These are phyloP conservation scores for Chrysosporium keratinophilum DNA, from an alignment of 2,329 filamentous ascomycete genomes.

Conservation along the genomic window DNA sequence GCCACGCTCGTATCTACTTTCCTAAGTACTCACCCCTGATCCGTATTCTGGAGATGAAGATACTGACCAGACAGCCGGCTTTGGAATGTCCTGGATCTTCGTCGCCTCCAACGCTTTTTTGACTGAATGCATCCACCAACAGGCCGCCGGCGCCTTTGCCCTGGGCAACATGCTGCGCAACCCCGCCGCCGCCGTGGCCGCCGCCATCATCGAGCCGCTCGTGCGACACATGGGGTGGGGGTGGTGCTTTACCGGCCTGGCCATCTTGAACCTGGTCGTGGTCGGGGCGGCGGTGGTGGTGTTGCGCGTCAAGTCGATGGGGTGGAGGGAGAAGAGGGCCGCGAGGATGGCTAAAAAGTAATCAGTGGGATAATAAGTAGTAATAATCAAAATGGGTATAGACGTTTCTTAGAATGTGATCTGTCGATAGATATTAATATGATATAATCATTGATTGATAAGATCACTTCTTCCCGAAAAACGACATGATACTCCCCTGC, in stretches of 20 bases:
- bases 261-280: neutral
- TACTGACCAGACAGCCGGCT: neutral
- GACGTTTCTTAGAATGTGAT: too few species aligned
- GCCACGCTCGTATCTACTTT: neutral
- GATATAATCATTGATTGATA: too few species aligned
- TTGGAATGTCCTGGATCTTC: conserved; percentile 4
- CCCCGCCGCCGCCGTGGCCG: neutral
- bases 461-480: conserved; percentile 64
- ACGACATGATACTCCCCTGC: conserved; percentile 75
- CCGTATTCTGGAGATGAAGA: neutral
- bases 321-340: neutral
- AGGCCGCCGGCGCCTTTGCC: neutral
- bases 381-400: too few species aligned
- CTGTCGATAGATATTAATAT: too few species aligned
- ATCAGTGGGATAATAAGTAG: too few species aligned
- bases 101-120: neutral
- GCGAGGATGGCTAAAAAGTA: neutral
- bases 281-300: neutral
- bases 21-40: neutral
- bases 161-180: conserved; percentile 1
- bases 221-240: neutral
- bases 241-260: neutral
- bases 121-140: neutral
- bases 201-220: neutral
- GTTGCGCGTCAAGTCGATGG: neutral